Conservation (phyloP, 2,329 filamentous ascomycete species). For the Stemphylium lycopersici region DNA sequence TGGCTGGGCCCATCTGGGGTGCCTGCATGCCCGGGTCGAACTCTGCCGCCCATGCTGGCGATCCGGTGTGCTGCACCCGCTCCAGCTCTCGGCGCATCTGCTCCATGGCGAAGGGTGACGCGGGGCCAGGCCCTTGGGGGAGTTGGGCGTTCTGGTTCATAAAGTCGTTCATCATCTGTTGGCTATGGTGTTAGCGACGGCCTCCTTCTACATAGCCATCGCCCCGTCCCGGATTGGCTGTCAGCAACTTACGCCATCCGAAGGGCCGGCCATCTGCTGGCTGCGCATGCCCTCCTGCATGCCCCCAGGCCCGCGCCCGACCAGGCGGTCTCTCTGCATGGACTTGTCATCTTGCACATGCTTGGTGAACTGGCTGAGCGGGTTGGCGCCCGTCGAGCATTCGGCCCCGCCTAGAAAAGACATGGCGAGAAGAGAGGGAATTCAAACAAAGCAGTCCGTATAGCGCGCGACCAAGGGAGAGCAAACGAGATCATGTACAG, state of each 20-base stretch:
- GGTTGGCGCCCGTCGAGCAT: conserved; percentile 95
- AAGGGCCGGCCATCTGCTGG: conserved; percentile 69
- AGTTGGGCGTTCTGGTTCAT: conserved; percentile 76
- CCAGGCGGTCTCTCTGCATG: conserved; percentile 86
- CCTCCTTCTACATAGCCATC: conserved; percentile 1
- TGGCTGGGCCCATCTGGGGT: conserved; percentile 76
- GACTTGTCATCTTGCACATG: conserved; percentile 96
- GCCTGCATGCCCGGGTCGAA: conserved; percentile 63
- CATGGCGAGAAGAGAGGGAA: conserved; percentile 61
- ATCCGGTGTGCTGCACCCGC: conserved; percentile 59
- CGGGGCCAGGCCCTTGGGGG: conserved; percentile 58
- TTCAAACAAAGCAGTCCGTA: not conserved
- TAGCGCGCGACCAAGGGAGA: conserved; percentile 10
- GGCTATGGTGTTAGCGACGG: conserved; percentile 30
- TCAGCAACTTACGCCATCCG: conserved; percentile 60
- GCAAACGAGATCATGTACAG: conserved; percentile 9
- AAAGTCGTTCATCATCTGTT: conserved; percentile 90
- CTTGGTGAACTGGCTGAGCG: conserved; percentile 96
- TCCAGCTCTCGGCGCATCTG: conserved; percentile 69
- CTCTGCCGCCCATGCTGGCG: conserved; percentile 68
- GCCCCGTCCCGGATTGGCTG: too few species aligned
- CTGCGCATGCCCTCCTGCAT: conserved; percentile 80
- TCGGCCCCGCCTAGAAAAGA: conserved; percentile 95
- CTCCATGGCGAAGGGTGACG: conserved; percentile 69
- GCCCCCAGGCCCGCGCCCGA: conserved; percentile 73